phyloP scores from a whole-genome alignment of 2,329 filamentous ascomycete genomes.

The Ceratocystis cacaofunesta region DNA sequence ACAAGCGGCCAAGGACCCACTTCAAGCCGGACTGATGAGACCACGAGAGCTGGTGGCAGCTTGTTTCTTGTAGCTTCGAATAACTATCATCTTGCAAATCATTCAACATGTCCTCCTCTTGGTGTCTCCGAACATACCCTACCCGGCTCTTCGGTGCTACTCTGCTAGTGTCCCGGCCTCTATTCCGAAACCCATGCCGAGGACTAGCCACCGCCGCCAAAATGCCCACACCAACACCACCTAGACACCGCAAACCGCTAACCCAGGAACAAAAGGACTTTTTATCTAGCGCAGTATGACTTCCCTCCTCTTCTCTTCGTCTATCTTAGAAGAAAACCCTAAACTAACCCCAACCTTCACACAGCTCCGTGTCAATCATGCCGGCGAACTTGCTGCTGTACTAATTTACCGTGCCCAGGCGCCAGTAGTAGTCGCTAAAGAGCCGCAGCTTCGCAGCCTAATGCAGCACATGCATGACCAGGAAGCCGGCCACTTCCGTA shows the following conservation, averaged over 20 bases:
- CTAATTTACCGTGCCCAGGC: constrained; percentile 87
- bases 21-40: background rate
- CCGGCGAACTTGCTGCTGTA: constrained; percentile 89
- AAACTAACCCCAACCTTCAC: background rate
- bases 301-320: background rate
- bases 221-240: constrained; percentile 22
- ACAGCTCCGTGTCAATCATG: constrained; percentile 86
- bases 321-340: background rate
- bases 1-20: background rate
- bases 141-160: background rate
- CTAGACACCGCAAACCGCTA: constrained; percentile 40
- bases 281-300: constrained; percentile 52
- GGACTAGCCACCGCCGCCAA: constrained; percentile 16
- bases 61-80: too few relatives aligned
- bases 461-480: constrained; percentile 99
- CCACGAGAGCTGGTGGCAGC: too few relatives aligned
- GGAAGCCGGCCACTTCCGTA: constrained; percentile 72
- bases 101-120: background rate
- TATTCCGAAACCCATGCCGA: background rate
- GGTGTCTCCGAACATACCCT: background rate
- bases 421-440: constrained; percentile 59
- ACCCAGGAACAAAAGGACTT: constrained; percentile 57
- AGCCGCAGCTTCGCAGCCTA: constrained; percentile 75
- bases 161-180: background rate
- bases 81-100: background rate